Base-by-base conservation (phyloP, 2,329 filamentous ascomycete genomes). In the Hypoxylon sp. region DNA sequence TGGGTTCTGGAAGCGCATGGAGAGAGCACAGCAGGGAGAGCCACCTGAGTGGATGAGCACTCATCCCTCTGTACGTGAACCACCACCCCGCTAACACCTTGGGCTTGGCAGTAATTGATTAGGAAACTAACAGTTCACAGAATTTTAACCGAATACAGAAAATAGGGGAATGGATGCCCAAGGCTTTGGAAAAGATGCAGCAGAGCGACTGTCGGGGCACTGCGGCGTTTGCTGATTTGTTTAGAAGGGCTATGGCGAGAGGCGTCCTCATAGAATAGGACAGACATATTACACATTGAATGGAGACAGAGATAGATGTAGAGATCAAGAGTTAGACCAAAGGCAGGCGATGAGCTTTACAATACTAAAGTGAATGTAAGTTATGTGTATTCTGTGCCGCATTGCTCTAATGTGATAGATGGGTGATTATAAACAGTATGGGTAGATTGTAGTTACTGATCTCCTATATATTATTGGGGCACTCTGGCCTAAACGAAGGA, bases 21-120 rank as follows among this genome's bases (percentile, higher is more conserved):
- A 91, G 69, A 77, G 78, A 42, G 77, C 80, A 1, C 80, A 81
- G 26, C 79, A 85, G 50, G 74, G 76, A 4, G 84, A 86, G 62
- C 83, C 87, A 35, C 92, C 92, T 0, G 90, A 94, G 79, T 90
- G 92, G 81, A 80, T 94, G 73, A 92, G 88, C 75, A 94, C 92
- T 5, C 92, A 95, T 81, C 92, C 92, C 37, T 91, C 90, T 69
- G 88, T 90, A 81, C 66, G 87, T 54, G 29, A n/a, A 24, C 31
- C 5, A 8, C 53, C 42, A n/a, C 61, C 14, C 54, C 42, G n/a
- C 14, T 37, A 47, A 6, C 17, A 3, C 5, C 24, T 51, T n/a
- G 4, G 3, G 10, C 63, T 39, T 11, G 22, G 35, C 37, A 10
- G 47, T 37, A 10, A 6, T 37, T 22, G 6, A 13, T 8, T 1